Conservation (phyloP, 1,284 basidiomycete species). For the Trametes versicolor region DNA sequence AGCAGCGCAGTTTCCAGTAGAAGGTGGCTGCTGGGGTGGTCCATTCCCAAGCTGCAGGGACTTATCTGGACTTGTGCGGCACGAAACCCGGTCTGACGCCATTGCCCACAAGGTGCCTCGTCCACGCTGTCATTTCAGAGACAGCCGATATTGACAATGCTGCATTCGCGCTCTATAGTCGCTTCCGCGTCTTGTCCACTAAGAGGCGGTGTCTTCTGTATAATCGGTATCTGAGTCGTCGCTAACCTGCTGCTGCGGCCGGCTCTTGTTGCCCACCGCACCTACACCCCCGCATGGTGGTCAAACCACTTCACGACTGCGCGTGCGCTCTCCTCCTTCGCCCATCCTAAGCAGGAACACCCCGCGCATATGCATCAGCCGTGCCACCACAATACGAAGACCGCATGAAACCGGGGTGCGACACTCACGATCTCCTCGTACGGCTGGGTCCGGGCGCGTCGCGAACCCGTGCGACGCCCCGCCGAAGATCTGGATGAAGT, state of each 20-base stretch:
- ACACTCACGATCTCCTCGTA: conserved; percentile 53
- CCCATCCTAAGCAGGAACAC: conserved; percentile 56
- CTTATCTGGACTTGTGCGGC: neutral
- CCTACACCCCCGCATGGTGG: conserved; percentile 16
- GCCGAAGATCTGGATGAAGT: conserved; percentile 60
- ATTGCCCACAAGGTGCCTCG: neutral
- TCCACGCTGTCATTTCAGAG: too few species aligned
- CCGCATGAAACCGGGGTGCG: neutral
- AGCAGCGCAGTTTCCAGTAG: neutral
- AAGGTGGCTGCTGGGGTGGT: neutral
- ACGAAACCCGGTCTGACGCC: neutral
- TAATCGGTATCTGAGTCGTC: too few species aligned
- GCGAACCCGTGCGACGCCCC: conserved; percentile 59
- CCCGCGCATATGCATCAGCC: neutral
- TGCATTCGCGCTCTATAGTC: too few species aligned
- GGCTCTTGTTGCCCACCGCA: neutral
- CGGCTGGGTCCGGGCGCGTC: conserved; percentile 49
- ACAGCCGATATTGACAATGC: too few species aligned
- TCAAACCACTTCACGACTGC: conserved; percentile 45
- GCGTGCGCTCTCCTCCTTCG: conserved; percentile 64
- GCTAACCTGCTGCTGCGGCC: too few species aligned
- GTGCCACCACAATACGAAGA: too few species aligned
- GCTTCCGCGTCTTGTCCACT: too few species aligned
- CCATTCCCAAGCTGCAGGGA: neutral
- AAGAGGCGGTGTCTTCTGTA: too few species aligned